Base-by-base conservation (phyloP, 345 rosid genomes). In the Salix udensis region DNA sequence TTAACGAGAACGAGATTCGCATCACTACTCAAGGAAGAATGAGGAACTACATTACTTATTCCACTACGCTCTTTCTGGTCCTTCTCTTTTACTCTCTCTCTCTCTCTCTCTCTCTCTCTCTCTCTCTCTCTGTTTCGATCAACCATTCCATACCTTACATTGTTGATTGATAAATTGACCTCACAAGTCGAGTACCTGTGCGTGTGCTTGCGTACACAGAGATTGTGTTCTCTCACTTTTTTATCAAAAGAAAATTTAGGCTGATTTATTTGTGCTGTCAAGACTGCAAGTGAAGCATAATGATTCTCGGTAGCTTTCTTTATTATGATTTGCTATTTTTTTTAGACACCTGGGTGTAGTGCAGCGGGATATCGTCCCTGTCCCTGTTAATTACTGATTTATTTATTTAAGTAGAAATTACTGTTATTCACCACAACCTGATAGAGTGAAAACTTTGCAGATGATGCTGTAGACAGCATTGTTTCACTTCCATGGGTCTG, bases 1-100 rank as follows among this genome's bases (percentile, higher is more conserved):
- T 81, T 8, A 80, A 81, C 64, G 84, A 84, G 76, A 84, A 81
- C 31, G 86, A 84, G 78, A 81, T 84, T 76, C 82, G 86, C n/a
- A 76, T 84, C 65, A 84, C 86, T 0, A 65, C 84, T 73, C 86
- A 84, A 68, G 86, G 86, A 23, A 62, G 86, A 60, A 84, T 81
- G 86, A 75, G 86, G 67, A 84, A 80, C 76, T 84, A 78, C 68
- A 84, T 78, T 66, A 71, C 82, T 67, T 84, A 84, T 26, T 84
- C 86, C 67, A 78, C 75, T 26, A 66, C 86, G 77, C 83, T 83
- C 36, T 76, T 83, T 71, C 81, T 74, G 83, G 86, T 83, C n/a
- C 15, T 52, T 40, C 1, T 9, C 44, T 15, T 40, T 36, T 26
- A 11, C 37, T 34, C 37, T 34, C 37, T 34, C 37, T 34, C 44